phyloP scores from a whole-genome alignment of 495 filamentous ascomycete genomes.

The Thozetella sp. region DNA sequence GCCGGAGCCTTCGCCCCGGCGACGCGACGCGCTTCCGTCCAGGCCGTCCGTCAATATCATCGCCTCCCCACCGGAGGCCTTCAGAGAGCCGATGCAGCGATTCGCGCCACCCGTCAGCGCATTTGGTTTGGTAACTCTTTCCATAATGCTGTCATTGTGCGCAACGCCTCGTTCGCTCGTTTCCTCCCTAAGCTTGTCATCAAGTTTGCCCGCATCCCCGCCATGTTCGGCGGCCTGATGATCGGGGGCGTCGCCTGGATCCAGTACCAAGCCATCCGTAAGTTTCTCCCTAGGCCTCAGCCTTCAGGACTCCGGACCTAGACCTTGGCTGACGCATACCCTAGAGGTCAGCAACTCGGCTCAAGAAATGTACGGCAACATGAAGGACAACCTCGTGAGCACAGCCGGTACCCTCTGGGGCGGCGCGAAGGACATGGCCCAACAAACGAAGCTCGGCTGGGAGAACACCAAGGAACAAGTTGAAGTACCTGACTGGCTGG shows the following conservation, averaged over 20 bases:
- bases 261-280: slow-evolving; percentile 94
- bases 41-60: slow-evolving; percentile 66
- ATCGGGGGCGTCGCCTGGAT: slow-evolving; percentile 88
- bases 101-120: slow-evolving; percentile 59
- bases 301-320: too few relatives aligned
- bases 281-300: slow-evolving; percentile 30
- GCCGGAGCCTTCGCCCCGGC: slow-evolving; percentile 65
- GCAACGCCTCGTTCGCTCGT: slow-evolving; percentile 83
- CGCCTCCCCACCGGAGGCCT: slow-evolving; percentile 69
- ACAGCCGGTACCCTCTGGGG: slow-evolving; percentile 68
- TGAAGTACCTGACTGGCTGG: slow-evolving; percentile 84
- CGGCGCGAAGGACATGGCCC: slow-evolving; percentile 70
- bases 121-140: slow-evolving; percentile 81
- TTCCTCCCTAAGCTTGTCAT: slow-evolving; percentile 85
- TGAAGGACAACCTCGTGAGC: slow-evolving; percentile 67
- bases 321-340: slow-evolving; percentile 25
- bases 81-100: slow-evolving; percentile 63
- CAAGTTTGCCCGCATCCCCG: slow-evolving; percentile 85
- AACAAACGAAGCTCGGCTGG: slow-evolving; percentile 81
- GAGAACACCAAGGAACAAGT: slow-evolving; percentile 77
- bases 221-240: slow-evolving; percentile 86
- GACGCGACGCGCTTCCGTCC: slow-evolving; percentile 55
- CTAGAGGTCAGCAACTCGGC: slow-evolving; percentile 89
- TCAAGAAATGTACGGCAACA: slow-evolving; percentile 72
- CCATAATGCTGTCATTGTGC: slow-evolving; percentile 83